Percentiles rank a stretch among this genome's conserved stretches.
These are phyloP conservation scores for Leptographium wingfieldii DNA, from an alignment of 2,329 filamentous ascomycete species.

Conservation along the genomic window DNA sequence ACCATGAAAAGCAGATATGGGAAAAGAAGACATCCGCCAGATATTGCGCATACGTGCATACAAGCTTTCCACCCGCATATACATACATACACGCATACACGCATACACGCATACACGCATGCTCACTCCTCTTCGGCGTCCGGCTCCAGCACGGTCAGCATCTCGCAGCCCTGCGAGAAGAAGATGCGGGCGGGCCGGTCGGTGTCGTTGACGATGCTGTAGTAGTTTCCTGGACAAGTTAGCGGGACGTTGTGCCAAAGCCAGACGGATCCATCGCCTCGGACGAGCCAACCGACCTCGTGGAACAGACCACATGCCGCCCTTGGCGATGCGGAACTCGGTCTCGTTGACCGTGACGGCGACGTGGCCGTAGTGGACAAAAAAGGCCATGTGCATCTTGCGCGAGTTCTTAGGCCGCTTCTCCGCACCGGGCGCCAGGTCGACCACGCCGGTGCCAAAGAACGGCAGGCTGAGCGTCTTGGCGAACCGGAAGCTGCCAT, in stretches of 20 bases:
- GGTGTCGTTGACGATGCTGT: conserved; percentile 76
- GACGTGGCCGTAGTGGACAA: conserved; percentile 73
- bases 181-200: conserved; percentile 65
- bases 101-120: background rate
- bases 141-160: conserved; percentile 16
- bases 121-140: conserved; percentile 6
- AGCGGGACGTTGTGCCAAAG: background rate
- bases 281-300: conserved; percentile 47
- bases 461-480: conserved; percentile 78
- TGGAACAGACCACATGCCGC: conserved; percentile 89
- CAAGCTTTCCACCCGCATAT: background rate
- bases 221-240: conserved; percentile 67
- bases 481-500: conserved; percentile 71
- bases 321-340: conserved; percentile 70
- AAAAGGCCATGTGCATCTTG: conserved; percentile 96
- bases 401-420: conserved; percentile 87
- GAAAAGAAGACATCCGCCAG: background rate
- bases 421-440: conserved; percentile 67
- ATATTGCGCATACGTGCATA: background rate
- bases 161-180: conserved; percentile 78
- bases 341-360: conserved; percentile 64
- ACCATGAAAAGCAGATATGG: background rate
- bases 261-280: conserved; percentile 21
- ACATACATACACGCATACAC: background rate
- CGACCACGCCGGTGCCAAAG: conserved; percentile 81